Evolutionary conservation across 1,284 basidiomycete species (phyloP).

Genomic region (Meripilus lineatus): DNA sequence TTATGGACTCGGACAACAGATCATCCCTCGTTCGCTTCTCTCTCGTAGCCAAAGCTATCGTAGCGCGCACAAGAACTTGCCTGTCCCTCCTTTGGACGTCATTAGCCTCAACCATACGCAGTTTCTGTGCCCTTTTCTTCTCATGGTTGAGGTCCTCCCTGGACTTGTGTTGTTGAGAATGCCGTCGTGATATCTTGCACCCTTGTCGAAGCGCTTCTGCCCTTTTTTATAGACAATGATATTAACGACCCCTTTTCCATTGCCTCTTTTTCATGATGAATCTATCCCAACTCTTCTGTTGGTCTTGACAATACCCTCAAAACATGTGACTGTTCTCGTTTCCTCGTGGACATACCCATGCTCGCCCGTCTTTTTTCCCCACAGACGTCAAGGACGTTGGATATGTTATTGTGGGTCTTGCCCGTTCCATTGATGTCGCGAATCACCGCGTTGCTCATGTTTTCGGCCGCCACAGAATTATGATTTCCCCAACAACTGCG

Average conservation of each 20-base stretch:
- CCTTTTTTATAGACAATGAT: slow-evolving; percentile 30
- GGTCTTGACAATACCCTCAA: too few species aligned
- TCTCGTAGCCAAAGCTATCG: slow-evolving; percentile 30
- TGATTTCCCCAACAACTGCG: slow-evolving; percentile 96
- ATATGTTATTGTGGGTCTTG: slow-evolving; percentile 77
- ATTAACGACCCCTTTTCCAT: slow-evolving; percentile 57
- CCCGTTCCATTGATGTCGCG: slow-evolving; percentile 5
- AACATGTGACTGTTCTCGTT: too few species aligned
- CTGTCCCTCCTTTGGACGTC: slow-evolving; percentile 50
- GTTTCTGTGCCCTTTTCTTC: slow-evolving; percentile 15
- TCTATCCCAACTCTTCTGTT: slow-evolving; percentile 27
- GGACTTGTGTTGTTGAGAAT: slow-evolving; percentile 31
- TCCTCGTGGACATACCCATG: slow-evolving; percentile 32
- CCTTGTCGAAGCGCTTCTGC: slow-evolving; percentile 57
- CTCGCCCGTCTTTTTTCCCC: neutral
- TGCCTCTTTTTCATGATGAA: slow-evolving; percentile 24
- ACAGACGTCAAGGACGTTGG: slow-evolving; percentile 94
- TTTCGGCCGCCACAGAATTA: slow-evolving; percentile 65
- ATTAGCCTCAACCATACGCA: slow-evolving; percentile 29
- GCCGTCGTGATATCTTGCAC: slow-evolving; percentile 29
- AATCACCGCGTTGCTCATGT: slow-evolving; percentile 21
- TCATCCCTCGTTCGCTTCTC: slow-evolving; percentile 26
- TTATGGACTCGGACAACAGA: slow-evolving; percentile 38
- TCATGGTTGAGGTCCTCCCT: slow-evolving; percentile 33
- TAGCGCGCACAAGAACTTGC: slow-evolving; percentile 42